Conservation (phyloP, 192 early-diverging fungal species). For the Backusella tarrabulga region DNA sequence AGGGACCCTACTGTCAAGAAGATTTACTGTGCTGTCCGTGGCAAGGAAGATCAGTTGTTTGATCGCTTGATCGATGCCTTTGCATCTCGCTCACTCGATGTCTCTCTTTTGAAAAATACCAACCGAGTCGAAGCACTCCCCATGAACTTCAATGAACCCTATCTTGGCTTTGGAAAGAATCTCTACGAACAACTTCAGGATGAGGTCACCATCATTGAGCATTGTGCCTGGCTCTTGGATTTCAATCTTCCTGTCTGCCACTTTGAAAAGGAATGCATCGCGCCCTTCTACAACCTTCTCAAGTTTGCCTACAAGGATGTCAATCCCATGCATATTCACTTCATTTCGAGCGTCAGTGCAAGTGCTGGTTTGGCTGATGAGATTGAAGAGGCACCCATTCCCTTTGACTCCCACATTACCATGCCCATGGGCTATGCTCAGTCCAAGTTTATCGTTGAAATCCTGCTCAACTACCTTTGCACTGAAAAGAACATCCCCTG, state of each 20-base stretch:
- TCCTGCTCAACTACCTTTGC: slow-evolving; percentile 18
- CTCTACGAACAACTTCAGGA: slow-evolving; percentile 19
- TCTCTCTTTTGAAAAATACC: neutral
- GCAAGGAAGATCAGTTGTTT: slow-evolving; percentile 6
- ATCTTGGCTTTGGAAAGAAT: slow-evolving; percentile 21
- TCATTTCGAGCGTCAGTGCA: slow-evolving; percentile 33
- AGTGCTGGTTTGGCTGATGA: neutral
- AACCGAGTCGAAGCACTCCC: slow-evolving; percentile 16
- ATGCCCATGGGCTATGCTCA: slow-evolving; percentile 36
- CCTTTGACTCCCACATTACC: slow-evolving; percentile 18
- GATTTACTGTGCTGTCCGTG: slow-evolving; percentile 33
- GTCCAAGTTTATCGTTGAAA: slow-evolving; percentile 33
- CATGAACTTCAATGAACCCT: slow-evolving; percentile 21
- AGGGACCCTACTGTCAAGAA: slow-evolving; percentile 13
- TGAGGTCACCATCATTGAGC: slow-evolving; percentile 30
- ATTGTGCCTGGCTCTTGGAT: slow-evolving; percentile 36
- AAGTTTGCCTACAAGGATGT: slow-evolving; percentile 14
- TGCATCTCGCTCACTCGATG: slow-evolving; percentile 15
- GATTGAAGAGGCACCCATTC: slow-evolving; percentile 14
- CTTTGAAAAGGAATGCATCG: slow-evolving; percentile 29
- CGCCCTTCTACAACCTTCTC: slow-evolving; percentile 28
- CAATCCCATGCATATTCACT: slow-evolving; percentile 29
- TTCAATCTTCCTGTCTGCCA: slow-evolving; percentile 34
- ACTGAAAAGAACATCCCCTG: slow-evolving; percentile 22
- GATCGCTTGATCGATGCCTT: slow-evolving; percentile 21